A percentile compares a stretch with the other conserved stretches of the same genome.
These are phyloP conservation scores for Polymyxa betae DNA, from an alignment of 208 protist genomes.

Conservation along the genomic window DNA sequence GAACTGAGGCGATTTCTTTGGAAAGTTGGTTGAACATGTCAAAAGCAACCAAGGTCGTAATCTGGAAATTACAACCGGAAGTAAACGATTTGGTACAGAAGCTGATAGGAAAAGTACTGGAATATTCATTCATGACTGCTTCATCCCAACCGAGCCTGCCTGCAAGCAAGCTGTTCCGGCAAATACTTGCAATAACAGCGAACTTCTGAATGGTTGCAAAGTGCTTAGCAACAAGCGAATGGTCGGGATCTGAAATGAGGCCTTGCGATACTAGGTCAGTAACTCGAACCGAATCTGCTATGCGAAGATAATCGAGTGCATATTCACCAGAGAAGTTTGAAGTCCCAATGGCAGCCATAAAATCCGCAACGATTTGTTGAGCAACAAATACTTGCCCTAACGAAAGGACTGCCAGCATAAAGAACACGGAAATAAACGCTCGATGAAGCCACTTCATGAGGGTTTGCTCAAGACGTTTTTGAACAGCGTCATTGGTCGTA, in stretches of 20 bases:
- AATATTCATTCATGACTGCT: not conserved
- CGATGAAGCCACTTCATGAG: not conserved
- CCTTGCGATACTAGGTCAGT: not conserved
- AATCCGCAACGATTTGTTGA: not conserved
- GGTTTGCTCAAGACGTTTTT: not conserved
- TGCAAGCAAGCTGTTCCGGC: not conserved
- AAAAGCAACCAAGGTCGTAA: not conserved
- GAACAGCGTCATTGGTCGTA: not conserved
- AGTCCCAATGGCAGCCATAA: not conserved
- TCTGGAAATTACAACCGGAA: not conserved
- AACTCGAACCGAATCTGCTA: not conserved
- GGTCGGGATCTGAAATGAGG: not conserved
- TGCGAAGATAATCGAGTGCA: not conserved
- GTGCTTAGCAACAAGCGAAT: not conserved
- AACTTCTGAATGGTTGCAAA: not conserved
- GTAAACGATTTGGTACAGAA: not conserved
- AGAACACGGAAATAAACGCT: not conserved
- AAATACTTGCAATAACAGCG: not conserved
- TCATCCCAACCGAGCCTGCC: not conserved
- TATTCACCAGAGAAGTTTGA: not conserved
- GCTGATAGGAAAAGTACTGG: not conserved
- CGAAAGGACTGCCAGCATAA: not conserved
- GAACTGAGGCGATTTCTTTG: not conserved
- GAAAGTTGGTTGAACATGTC: not conserved
- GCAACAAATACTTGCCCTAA: not conserved